Percentiles rank a stretch among this genome's conserved stretches.
These are phyloP conservation scores for Chaetothyriales sp. DNA, from an alignment of 2,329 filamentous ascomycete genomes.

Conservation along the genomic window DNA sequence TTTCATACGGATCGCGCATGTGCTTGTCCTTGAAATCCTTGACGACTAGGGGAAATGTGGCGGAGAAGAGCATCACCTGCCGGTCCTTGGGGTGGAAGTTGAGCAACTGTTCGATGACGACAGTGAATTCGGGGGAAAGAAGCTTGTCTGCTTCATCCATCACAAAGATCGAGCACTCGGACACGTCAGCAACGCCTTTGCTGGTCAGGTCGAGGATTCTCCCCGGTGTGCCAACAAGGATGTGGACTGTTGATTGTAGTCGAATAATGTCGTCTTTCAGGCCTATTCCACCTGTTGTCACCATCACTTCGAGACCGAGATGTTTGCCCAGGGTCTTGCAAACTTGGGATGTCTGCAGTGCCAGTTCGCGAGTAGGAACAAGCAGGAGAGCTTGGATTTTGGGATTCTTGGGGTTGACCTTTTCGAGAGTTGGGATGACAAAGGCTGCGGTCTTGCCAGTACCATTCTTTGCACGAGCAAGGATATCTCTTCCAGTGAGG, in stretches of 20 bases:
- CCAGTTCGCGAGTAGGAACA: conserved; percentile 90
- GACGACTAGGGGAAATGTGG: conserved; percentile 91
- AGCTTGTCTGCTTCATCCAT: conserved; percentile 99
- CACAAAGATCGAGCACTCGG: conserved; percentile 92
- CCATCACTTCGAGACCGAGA: conserved; percentile 96
- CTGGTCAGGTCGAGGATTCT: conserved; percentile 91
- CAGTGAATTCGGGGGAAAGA: conserved; percentile 88
- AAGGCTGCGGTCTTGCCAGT: conserved; percentile 98
- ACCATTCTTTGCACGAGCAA: conserved; percentile 94
- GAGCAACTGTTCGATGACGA: conserved; percentile 88
- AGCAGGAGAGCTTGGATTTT: conserved; percentile 96
- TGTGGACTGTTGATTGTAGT: conserved; percentile 84
- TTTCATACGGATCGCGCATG: conserved; percentile 91
- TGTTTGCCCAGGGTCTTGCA: conserved; percentile 98
- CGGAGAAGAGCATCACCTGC: conserved; percentile 98
- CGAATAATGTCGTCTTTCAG: conserved; percentile 94
- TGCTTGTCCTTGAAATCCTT: conserved; percentile 98
- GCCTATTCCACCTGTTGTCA: conserved; percentile 89
- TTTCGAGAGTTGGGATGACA: conserved; percentile 85
- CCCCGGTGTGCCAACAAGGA: conserved; percentile 92
- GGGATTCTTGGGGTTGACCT: conserved; percentile 88
- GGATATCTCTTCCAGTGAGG: conserved; percentile 82
- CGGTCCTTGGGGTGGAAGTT: conserved; percentile 93
- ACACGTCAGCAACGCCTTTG: conserved; percentile 91
- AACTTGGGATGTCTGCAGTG: conserved; percentile 95